Percentiles rank a stretch among this genome's conserved stretches.
Conservation (phyloP, 805 yeast genomes). For the Scheffersomyces ergatensis region DNA sequence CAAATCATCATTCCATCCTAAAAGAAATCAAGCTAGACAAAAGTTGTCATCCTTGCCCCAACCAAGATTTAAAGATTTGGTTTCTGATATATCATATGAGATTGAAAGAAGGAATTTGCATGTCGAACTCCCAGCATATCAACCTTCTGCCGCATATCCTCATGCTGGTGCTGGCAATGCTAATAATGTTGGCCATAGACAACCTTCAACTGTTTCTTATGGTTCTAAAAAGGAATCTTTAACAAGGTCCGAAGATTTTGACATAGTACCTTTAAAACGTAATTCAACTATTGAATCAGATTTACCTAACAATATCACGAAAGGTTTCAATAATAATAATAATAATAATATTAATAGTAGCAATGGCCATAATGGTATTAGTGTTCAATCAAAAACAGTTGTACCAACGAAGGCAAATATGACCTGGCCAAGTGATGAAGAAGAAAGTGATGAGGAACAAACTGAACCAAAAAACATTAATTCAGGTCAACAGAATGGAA, state of each 20-base stretch:
- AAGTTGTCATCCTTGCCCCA: conserved; percentile 83
- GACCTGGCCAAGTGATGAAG: conserved; percentile 88
- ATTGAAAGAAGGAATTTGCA: conserved; percentile 73
- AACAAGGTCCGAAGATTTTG: neutral
- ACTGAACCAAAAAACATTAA: neutral
- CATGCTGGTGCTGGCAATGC: neutral
- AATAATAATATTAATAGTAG: neutral
- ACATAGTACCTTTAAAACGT: neutral
- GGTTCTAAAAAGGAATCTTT: neutral
- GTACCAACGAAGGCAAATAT: conserved; percentile 83
- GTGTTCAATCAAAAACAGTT: conserved; percentile 63
- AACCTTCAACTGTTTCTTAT: neutral
- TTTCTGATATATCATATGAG: conserved; percentile 84
- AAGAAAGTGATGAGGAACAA: conserved; percentile 14
- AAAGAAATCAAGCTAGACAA: conserved; percentile 92
- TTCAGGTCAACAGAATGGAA: neutral
- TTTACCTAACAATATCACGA: neutral
- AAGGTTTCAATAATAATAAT: neutral
- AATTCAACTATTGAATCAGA: neutral
- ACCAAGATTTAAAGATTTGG: conserved; percentile 82
- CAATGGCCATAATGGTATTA: conserved; percentile 17
- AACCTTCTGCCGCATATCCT: neutral
- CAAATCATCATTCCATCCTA: conserved; percentile 76
- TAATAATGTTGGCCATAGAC: neutral
- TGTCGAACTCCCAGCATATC: conserved; percentile 10